Conservation (phyloP, 352 stramenopile species). For the Globisporangium rhizosaccharum region DNA sequence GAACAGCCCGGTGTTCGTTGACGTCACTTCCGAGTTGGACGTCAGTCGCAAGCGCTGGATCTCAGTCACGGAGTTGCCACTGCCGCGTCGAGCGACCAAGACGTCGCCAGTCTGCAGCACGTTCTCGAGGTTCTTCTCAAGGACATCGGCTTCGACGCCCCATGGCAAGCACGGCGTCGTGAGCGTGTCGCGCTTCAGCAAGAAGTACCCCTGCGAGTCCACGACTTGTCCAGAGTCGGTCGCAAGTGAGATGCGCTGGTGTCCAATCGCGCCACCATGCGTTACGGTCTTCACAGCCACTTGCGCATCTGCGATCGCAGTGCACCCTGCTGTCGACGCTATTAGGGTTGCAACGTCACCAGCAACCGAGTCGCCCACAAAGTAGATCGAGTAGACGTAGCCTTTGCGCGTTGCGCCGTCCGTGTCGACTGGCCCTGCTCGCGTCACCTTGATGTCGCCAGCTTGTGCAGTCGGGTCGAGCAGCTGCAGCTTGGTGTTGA, state of each 20-base stretch:
- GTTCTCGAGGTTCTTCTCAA: slow-evolving; percentile 41
- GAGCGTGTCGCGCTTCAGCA: slow-evolving; percentile 20
- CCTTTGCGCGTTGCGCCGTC: slow-evolving; percentile 33
- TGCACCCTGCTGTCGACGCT: slow-evolving; percentile 20
- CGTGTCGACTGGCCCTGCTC: slow-evolving; percentile 26
- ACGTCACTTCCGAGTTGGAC: slow-evolving; percentile 55
- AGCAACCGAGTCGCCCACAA: slow-evolving; percentile 70
- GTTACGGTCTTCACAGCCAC: slow-evolving; percentile 39
- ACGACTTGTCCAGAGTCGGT: slow-evolving; percentile 74
- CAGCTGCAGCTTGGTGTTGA: slow-evolving; percentile 18
- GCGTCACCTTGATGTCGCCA: slow-evolving; percentile 53
- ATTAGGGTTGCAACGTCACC: slow-evolving; percentile 73
- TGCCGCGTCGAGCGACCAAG: slow-evolving; percentile 52
- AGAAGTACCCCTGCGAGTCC: slow-evolving; percentile 54
- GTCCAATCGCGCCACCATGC: slow-evolving; percentile 73
- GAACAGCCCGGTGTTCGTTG: slow-evolving; percentile 41
- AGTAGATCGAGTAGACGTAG: slow-evolving; percentile 93
- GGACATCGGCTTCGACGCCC: slow-evolving; percentile 38
- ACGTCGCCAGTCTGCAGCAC: slow-evolving; percentile 38
- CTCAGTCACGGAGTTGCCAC: slow-evolving; percentile 55
- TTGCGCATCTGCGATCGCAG: slow-evolving; percentile 19
- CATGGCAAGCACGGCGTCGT: slow-evolving; percentile 48
- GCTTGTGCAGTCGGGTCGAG: slow-evolving; percentile 21
- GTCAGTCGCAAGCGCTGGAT: slow-evolving; percentile 68
- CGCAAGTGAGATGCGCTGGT: slow-evolving; percentile 76